Evolutionary conservation across 768 basidiomycete species (phyloP).

Genomic region (Exidia glandulosa): DNA sequence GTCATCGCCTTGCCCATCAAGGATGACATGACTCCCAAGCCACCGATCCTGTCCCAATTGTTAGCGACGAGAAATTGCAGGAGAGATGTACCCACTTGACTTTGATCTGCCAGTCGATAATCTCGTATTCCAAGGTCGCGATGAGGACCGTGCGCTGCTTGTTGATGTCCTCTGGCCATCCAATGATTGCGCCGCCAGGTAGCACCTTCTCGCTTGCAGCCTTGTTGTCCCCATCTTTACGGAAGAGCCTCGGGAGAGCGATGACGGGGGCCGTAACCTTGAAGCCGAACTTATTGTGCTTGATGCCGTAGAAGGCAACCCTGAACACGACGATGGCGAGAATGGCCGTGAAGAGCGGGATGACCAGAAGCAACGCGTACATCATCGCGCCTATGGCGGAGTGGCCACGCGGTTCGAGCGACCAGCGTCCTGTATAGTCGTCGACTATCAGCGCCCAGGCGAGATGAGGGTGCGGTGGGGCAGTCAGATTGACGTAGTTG

Average conservation of each 20-base stretch:
- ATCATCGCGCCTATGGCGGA: constrained; percentile 74
- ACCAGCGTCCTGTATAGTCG: constrained; percentile 68
- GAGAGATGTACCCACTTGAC: constrained; percentile 43
- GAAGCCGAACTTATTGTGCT: constrained; percentile 84
- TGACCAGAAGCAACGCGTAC: constrained; percentile 70
- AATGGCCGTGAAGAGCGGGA: constrained; percentile 77
- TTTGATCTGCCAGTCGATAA: constrained; percentile 95
- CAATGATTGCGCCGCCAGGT: constrained; percentile 57
- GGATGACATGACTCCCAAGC: constrained; percentile 94
- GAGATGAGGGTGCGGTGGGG: constrained; percentile 77
- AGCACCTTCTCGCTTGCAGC: constrained; percentile 39
- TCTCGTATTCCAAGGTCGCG: constrained; percentile 88
- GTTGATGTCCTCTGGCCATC: constrained; percentile 92
- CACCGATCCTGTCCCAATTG: constrained; percentile 49
- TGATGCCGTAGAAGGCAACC: constrained; percentile 95
- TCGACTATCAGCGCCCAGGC: constrained; percentile 79
- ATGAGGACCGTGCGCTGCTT: constrained; percentile 90
- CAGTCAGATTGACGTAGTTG: constrained; percentile 86
- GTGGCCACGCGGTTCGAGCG: constrained; percentile 70
- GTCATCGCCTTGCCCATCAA: constrained; percentile 98
- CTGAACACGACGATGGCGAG: constrained; percentile 81
- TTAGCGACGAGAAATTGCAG: background rate
- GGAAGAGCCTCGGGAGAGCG: constrained; percentile 28
- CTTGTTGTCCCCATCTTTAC: constrained; percentile 26
- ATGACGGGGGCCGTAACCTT: constrained; percentile 80